phyloP scores from a whole-genome alignment of 768 basidiomycete species.

The Strobilomyces dryophilus region DNA sequence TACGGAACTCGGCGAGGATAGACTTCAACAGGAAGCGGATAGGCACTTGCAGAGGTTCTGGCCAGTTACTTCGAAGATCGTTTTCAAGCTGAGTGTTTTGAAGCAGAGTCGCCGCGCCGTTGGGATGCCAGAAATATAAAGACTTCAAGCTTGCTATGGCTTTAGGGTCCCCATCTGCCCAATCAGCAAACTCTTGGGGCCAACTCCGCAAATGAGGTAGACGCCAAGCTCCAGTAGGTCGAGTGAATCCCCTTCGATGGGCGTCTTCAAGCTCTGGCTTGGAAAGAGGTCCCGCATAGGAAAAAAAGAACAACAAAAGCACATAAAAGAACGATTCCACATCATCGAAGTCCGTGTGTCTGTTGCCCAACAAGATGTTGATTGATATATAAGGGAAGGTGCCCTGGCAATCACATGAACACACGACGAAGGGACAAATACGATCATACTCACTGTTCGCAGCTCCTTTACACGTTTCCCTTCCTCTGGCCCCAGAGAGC shows the following conservation, averaged over 20 bases:
- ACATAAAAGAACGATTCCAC: conserved; percentile 13
- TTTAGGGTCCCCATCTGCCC: background rate
- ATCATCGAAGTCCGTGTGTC: background rate
- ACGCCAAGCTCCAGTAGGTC: background rate
- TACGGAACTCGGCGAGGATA: background rate
- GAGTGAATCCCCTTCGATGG: conserved; percentile 2
- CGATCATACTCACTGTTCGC: background rate
- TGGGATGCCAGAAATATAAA: background rate
- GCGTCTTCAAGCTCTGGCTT: background rate
- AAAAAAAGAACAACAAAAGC: conserved; percentile 3
- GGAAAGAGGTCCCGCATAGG: conserved; percentile 1
- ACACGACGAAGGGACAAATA: background rate
- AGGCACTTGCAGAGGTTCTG: background rate
- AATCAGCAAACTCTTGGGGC: background rate
- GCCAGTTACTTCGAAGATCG: background rate
- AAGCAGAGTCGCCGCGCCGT: background rate
- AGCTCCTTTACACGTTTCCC: background rate
- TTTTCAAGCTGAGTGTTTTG: background rate
- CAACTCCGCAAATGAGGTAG: no score
- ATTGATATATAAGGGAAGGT: background rate
- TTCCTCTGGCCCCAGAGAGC: background rate
- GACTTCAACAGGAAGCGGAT: background rate
- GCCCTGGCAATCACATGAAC: background rate
- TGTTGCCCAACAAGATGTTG: background rate
- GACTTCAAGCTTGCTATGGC: background rate